These are phyloP conservation scores for Xylaria sp. DNA, from an alignment of 2,329 filamentous ascomycete species.

Conservation along the genomic window DNA sequence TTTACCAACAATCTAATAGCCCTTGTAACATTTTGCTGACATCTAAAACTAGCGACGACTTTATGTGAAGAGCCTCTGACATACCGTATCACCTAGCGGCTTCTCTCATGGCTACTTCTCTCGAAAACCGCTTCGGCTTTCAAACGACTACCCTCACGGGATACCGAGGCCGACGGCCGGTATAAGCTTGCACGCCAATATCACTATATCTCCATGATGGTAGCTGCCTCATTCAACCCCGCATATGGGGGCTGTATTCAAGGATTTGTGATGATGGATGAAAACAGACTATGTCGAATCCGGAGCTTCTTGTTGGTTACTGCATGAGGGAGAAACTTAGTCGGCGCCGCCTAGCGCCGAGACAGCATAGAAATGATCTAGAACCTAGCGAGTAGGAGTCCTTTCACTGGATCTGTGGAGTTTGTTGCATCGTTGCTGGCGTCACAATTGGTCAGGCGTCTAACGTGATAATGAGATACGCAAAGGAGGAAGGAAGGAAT, in stretches of 20 bases:
- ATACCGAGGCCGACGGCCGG: slow-evolving; percentile 4
- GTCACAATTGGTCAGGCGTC: slow-evolving; percentile 2
- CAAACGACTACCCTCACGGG: slow-evolving; percentile 8
- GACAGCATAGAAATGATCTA: slow-evolving; percentile 4
- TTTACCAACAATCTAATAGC: slow-evolving; percentile 45
- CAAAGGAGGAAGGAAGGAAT: slow-evolving; percentile 3
- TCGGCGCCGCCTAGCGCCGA: slow-evolving; percentile 14
- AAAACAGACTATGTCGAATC: slow-evolving; percentile 30
- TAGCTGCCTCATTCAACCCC: slow-evolving; percentile 27
- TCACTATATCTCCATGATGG: slow-evolving; percentile 26
- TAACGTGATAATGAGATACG: neutral
- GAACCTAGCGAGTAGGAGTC: slow-evolving; percentile 10
- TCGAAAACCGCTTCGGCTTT: slow-evolving; percentile 28
- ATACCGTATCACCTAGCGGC: slow-evolving; percentile 38
- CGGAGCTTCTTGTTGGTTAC: slow-evolving; percentile 31
- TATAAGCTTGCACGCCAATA: slow-evolving; percentile 18
- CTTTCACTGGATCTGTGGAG: neutral
- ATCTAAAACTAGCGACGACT: slow-evolving; percentile 68
- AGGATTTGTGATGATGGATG: slow-evolving; percentile 37
- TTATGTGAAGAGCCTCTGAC: slow-evolving; percentile 68
- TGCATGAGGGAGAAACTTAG: slow-evolving; percentile 19
- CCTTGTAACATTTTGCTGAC: slow-evolving; percentile 11
- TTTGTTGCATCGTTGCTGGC: slow-evolving; percentile 15
- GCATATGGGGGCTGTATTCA: slow-evolving; percentile 19
- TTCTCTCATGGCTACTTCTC: slow-evolving; percentile 25